phyloP scores from a whole-genome alignment of 805 yeast species.

The Maudiozyma pseudohumilis region DNA sequence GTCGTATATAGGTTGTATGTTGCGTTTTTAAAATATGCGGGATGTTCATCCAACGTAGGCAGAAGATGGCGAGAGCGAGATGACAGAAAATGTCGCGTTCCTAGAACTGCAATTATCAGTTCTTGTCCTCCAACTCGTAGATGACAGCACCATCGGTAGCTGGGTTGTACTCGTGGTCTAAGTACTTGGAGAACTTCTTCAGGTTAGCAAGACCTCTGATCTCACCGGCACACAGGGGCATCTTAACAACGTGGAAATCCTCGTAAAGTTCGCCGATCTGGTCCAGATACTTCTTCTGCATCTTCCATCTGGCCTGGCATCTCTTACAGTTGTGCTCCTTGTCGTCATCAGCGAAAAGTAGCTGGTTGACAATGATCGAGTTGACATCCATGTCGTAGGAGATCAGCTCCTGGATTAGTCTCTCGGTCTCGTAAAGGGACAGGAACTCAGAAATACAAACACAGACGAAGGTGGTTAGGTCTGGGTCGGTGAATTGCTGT shows the following conservation, averaged over 20 bases:
- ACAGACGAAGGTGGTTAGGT: constrained; percentile 88
- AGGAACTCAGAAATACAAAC: constrained; percentile 96
- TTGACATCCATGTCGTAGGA: constrained; percentile 94
- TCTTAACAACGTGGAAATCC: constrained; percentile 90
- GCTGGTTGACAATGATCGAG: constrained; percentile 90
- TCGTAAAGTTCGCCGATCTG: constrained; percentile 95
- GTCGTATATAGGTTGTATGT: no score
- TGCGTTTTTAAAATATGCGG: no score
- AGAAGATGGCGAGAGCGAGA: no score
- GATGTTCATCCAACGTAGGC: no score
- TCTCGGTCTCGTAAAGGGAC: constrained; percentile 92
- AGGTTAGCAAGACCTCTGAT: constrained; percentile 87
- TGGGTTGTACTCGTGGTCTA: constrained; percentile 70
- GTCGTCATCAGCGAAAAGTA: constrained; percentile 67
- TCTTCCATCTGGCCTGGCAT: constrained; percentile 85
- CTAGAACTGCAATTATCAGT: constrained; percentile 6
- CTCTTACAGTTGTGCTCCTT: constrained; percentile 72
- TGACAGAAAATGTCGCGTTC: no score
- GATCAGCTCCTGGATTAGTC: constrained; percentile 93
- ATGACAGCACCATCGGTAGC: constrained; percentile 36
- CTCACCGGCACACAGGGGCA: constrained; percentile 92
- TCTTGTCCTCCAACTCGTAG: constrained; percentile 29
- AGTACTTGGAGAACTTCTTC: constrained; percentile 71
- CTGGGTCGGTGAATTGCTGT: constrained; percentile 92
- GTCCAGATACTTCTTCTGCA: constrained; percentile 90